Evolutionary conservation across 2,329 filamentous ascomycete species (phyloP).

Genomic region (Stagonosporopsis cucurbitacearum): DNA sequence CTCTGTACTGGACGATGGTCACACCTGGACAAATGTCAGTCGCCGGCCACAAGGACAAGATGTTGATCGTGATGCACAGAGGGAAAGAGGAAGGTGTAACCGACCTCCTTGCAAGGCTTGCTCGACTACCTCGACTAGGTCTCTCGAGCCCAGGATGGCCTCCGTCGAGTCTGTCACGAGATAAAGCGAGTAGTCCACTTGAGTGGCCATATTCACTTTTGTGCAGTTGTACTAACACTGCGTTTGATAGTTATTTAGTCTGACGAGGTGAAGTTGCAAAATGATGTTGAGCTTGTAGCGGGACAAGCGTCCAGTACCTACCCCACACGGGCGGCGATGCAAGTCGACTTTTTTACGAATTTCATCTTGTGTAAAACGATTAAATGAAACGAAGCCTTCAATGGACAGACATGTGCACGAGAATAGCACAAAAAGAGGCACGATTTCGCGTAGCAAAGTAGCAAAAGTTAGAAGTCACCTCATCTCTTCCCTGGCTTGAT

Average conservation of each 20-base stretch:
- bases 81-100: conserved; percentile 23
- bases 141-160: conserved; percentile 74
- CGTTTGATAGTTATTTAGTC: neutral
- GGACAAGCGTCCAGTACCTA: conserved; percentile 6
- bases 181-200: conserved; percentile 80
- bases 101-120: conserved; percentile 75
- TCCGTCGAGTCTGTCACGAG: conserved; percentile 93
- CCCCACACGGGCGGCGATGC: conserved; percentile 11
- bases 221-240: neutral
- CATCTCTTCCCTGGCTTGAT: neutral
- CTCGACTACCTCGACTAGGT: conserved; percentile 76
- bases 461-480: neutral
- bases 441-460: neutral
- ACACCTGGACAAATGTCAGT: conserved; percentile 57
- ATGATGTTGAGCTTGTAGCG: conserved; percentile 7
- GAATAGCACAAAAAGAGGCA: neutral
- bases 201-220: conserved; percentile 49
- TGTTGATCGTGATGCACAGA: neutral
- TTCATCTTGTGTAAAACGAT: neutral
- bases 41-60: neutral
- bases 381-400: neutral
- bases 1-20: conserved; percentile 86
- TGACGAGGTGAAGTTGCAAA: neutral
- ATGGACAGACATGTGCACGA: neutral
- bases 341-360: neutral